Base-by-base conservation (phyloP, 495 filamentous ascomycete genomes). In the Amorphotheca resinae region DNA sequence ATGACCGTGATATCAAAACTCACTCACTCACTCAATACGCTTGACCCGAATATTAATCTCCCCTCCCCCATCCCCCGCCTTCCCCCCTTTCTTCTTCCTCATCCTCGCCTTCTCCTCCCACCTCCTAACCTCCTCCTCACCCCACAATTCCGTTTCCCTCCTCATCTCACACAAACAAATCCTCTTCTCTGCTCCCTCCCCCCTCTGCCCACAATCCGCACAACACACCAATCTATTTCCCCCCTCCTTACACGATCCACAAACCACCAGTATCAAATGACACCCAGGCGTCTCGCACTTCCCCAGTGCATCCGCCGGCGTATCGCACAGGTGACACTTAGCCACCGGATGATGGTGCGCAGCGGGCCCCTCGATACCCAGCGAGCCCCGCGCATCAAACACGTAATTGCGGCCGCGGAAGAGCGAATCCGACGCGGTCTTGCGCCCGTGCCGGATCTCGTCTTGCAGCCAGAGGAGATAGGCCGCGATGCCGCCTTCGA, bases 331-430 rank as follows among this genome's bases (percentile, higher is more conserved):
- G 22, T 57, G 54, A 23, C 54, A 57, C 5, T 20, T 47, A 15
- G 50, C 46, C 4, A 57, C 54, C 2, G 45, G 47, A 17, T 53
- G 39, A 15, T 9, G 3, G 2, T 16, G 35, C n/a, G 16, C 23
- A 2, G n/a, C 33, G 9, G 14, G 7, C 18, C 34, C 34, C 5
- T n/a, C 12, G 5, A 14, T 7, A 0, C 48, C 50, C 14, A 33
- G 42, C 1, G 50, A 46, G 1, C 54, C 54, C 32, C 54, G 30
- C 2, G 54, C 54, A 40, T 57, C 54, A 38, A 57, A 57, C 15
- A 57, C 54, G 25, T 49, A 57, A 32, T 57, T 57, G 20, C 41
- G 32, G 8, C 54, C 54, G 25, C 42, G 43, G 32, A 57, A 57
- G 7, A 57, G 32, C 17, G 35, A 42, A 1, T 57, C 51, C 20